Evolutionary conservation across 2,329 filamentous ascomycete genomes (phyloP), one percentile per base, ranked within the genome.

Genomic region (Colletotrichum musae): DNA sequence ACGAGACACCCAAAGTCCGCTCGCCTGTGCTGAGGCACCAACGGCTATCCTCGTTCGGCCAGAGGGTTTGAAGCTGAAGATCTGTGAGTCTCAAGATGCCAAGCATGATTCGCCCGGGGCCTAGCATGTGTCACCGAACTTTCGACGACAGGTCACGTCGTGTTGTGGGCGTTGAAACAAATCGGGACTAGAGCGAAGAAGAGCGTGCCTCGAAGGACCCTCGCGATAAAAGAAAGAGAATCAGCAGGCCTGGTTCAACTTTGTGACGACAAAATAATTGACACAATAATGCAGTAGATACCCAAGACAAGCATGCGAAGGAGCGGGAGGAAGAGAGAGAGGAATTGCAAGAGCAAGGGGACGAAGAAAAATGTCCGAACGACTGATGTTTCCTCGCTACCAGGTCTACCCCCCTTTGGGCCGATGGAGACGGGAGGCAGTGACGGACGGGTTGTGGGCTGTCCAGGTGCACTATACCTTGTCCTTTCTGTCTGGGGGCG

Each of bases 71-170:
- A 66, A 58, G 56, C 54, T 60, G 66, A 57, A 60, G 51, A 66
- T 24, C 41, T 51, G 56, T 45, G 66, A 69, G 66, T 66, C 56
- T 69, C 62, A 66, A 66, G 51, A 69, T 69, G 66, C 62, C 66
- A 66, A 69, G 66, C 62, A 66, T 66, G 43, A 61, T 61, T 52
- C 45, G 45, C 51, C 51, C 57, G 15, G 57, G 39, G 28, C 51
- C 67, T 43, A 57, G 63, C 62, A 59, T 52, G 61, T 65, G 62
- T 66, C 62, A 24, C 57, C 52, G 67, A 66, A 57, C 57, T 51
- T 67, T 66, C 51, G 45, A 60, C 54, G 51, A 65, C 48, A 32
- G 18, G 26, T 32, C 54, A 68, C 56, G 28, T 57, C 67, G 62
- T 70, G 26, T 67, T 67, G 57, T 70, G 62, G 56, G 50, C 28